Base-by-base conservation (phyloP, 73 alveolate genomes). In the Paramecium sonneborni region DNA sequence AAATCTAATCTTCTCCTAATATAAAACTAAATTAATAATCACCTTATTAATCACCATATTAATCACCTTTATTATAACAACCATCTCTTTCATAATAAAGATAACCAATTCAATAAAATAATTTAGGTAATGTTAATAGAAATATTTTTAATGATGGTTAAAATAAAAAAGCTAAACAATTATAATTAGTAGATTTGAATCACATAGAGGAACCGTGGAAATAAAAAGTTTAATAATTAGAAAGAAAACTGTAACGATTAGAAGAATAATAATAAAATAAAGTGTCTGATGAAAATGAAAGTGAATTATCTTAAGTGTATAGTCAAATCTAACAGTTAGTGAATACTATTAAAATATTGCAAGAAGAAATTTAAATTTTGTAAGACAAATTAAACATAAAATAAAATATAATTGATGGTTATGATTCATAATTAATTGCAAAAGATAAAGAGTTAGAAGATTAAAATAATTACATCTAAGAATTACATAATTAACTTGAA, bases 251-350 rank as follows among this genome's bases (percentile, higher is more conserved):
- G 8, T 3, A 37, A 72, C 2, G 32, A 23, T 23, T 38, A 14
- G 57, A 38, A 72, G 15, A 72, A 35, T 28, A n/a, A 18, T 72
- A 72, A 38, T 2, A 34, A 38, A 72, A 32, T 34, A 14, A 32
- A 72, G 62, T 11, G 6, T 20, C 15, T 34, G 62, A 72, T 34
- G 24, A 37, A 11, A 41, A 72, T 32, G 86, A 72, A 21, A 37
- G 86, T 34, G 86, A 72, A 72, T 34, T 72, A n/a, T 72, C 86
- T 15, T 30, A 72, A 72, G 86, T 38, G 12, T 72, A 72, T 37
- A 72, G 86, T 72, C 35, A 72, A 38, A 72, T 72, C 1, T 72
- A 72, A 37, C 7, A 72, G 44, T 72, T 72, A 18, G 86, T 72
- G 30, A 72, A 72, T 37, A 35, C 86, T 12, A 72, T 72, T 14